Percentiles rank a stretch among this genome's conserved stretches.
phyloP scores from a whole-genome alignment of 148 eudicot genomes.

The Polygonum maritimum region DNA sequence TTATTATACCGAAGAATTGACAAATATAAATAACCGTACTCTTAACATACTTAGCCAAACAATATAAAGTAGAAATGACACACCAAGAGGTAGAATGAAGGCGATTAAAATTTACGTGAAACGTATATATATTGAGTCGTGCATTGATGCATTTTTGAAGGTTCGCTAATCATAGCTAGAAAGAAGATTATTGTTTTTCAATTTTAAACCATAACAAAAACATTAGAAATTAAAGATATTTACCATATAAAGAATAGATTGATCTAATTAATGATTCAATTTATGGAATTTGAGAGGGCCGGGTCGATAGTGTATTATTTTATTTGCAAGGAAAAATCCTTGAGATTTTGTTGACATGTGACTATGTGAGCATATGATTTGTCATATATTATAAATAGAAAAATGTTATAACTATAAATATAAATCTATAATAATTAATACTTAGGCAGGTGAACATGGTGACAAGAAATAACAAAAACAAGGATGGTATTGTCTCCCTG shows the following conservation, averaged over 20 bases:
- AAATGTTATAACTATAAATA: background rate
- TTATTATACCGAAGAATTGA: no score
- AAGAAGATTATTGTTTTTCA: no score
- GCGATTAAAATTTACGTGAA: no score
- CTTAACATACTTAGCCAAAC: no score
- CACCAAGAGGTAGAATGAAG: no score
- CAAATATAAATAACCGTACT: no score
- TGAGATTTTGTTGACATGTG: slow-evolving; percentile 7
- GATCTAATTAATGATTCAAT: background rate
- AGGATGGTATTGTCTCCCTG: background rate
- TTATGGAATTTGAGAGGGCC: background rate
- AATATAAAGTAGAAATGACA: no score
- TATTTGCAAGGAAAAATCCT: background rate
- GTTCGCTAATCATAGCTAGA: no score
- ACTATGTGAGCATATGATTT: slow-evolving; percentile 6
- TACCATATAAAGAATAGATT: background rate
- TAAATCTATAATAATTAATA: background rate
- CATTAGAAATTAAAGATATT: no score
- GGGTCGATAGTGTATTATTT: background rate
- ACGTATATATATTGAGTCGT: no score
- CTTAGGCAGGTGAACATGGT: slow-evolving; percentile 1
- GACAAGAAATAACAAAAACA: slow-evolving; percentile 8
- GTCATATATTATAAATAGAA: background rate
- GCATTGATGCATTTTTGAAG: no score
- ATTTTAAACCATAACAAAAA: no score